Evolutionary conservation across 2,329 filamentous ascomycete species (phyloP), one percentile per base, ranked within the genome.

Genomic region (Thelonectria discophora): DNA sequence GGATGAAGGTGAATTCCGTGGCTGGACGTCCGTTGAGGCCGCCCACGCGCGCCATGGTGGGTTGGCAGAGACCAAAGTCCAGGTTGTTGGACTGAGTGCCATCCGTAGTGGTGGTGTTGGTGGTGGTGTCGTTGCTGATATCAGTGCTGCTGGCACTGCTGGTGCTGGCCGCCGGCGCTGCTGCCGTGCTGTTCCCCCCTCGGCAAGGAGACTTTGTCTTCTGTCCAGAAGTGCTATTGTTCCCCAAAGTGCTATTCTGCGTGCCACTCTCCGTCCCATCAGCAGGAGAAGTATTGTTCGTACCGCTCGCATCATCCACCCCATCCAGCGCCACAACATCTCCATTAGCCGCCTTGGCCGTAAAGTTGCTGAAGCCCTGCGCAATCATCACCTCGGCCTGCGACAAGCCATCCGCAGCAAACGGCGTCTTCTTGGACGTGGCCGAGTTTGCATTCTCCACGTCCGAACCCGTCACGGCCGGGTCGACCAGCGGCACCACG

Each of bases 401-500:
- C 63, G 86, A 89, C 67, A 88, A 74, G n/a, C 89, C 88, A 54
- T 74, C 75, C 13, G 87, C 87, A 46, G 81, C 75, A 48, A 91
- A 86, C 3, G 89, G 87, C 3, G 75, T 80, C 17, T 72, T 73
- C 47, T 83, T 73, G 4, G 85, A 88, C 21, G 75, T 75, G 2
- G 76, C 77, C 15, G 87, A 86, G 73, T 88, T 85, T 62, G 84
- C 83, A 64, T 90, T 90, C 73, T 87, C 85, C 11, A 78, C 69
- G 56, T 82, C 86, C 20, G 85, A 78, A 59, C 83, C 86, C 52
- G 70, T 78, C 40, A 90, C 87, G 63, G 77, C 84, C 2, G 89
- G 88, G 73, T 91, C 89, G 63, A 91, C 84, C 15, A 89, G 80
- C 24, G 89, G 88, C 4, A 90, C 81, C 58, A 92, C 87, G 64